Base-by-base conservation (phyloP, 1,284 basidiomycete genomes). In the Kalmanozyma brasiliensis region DNA sequence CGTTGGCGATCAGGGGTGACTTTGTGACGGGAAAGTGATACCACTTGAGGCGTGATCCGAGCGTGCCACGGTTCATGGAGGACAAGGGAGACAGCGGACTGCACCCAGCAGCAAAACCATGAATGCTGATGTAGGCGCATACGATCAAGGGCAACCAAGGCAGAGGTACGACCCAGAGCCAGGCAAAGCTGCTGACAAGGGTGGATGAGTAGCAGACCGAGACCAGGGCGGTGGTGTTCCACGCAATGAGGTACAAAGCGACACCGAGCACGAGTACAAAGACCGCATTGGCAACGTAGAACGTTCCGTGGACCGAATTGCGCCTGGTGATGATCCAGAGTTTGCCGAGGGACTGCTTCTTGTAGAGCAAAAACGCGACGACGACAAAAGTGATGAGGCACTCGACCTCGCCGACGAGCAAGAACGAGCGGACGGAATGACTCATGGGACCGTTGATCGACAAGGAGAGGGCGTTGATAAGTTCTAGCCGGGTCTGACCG, bases 81-180 rank as follows among this genome's bases (percentile, higher is more conserved):
- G 45, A 48, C 16, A 57, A 40, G 1, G 61, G 53, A 1, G 52
- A 57, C 0, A 40, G 20, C 6, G 61, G 61, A n/a, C 53, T 57
- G 32, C 53, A 57, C 0, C 61, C 61, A 2, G 57, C 22, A 0
- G 33, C 35, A 17, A 63, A 63, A 5, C 61, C 61, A 17, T 63
- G 61, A 8, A 57, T 36, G 45, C 61, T 63, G 14, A 52, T 37
- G 20, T 52, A 63, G 3, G 52, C 49, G 8, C 53, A 36, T 2
- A 36, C 11, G 7, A 51, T 46, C 3, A 64, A 24, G 4, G 62
- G 49, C 30, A 42, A 14, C 55, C 58, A 68, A 6, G 65, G 65
- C 8, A 52, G 22, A n/a, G 65, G 65, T n/a, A 58, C 35, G 14
- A 62, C 16, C 58, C 65, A 68, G 41, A 36, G 45, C 53, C 53